A percentile compares a stretch with the other conserved stretches of the same genome.
These are phyloP conservation scores for Pyracantha coccinea DNA, from an alignment of 331 rosid genomes.

Conservation along the genomic window DNA sequence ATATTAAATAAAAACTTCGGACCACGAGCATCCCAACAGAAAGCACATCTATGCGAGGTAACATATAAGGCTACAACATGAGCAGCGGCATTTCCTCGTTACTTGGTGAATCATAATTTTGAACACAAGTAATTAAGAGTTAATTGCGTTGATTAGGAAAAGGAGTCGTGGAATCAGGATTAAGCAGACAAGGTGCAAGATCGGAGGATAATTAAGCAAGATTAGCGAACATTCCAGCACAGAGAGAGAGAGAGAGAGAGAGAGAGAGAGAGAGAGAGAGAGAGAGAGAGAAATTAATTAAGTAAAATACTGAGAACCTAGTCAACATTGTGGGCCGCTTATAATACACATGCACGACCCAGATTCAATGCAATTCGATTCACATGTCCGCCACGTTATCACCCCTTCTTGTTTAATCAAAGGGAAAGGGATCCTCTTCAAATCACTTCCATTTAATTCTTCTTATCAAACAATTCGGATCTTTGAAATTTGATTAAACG, in stretches of 20 bases:
- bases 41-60: rapidly evolving
- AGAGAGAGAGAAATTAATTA: slow-evolving; percentile 7
- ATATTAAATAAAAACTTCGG: no score
- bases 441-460: no score
- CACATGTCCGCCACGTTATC: slow-evolving; percentile 50
- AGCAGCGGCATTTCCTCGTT: no score
- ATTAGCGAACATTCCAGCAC: slow-evolving; percentile 50
- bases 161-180: not conserved
- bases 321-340: slow-evolving; percentile 20
- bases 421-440: rapidly evolving
- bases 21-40: no score
- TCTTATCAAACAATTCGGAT: no score
- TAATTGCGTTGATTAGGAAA: not conserved
- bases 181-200: not conserved
- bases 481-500: no score
- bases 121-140: not conserved
- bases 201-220: not conserved
- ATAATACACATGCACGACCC: slow-evolving; percentile 40
- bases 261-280: slow-evolving; percentile 7
- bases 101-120: not conserved
- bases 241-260: slow-evolving; percentile 13
- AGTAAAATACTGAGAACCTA: slow-evolving; percentile 33
- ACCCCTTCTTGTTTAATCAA: not conserved
- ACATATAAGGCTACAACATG: no score
- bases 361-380: slow-evolving; percentile 29